Evolutionary conservation across 2,329 filamentous ascomycete genomes (phyloP), one percentile per base, ranked within the genome.

Genomic region (Parafenestella ontariensis): DNA sequence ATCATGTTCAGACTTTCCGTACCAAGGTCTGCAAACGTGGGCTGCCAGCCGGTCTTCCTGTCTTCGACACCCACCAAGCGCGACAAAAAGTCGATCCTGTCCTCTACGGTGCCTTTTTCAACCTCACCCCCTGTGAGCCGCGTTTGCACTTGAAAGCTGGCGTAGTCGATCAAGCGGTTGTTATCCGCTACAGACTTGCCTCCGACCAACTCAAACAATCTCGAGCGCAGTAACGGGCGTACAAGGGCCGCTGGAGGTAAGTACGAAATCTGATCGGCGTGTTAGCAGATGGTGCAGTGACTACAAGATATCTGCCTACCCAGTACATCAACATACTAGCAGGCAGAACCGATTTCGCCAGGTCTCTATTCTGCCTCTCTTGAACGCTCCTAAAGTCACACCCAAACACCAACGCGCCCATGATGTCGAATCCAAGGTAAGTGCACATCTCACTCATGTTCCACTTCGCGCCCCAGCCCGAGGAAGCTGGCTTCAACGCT

Each of bases 341-440:
- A 8, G 67, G 59, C 13, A 68, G 41, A 4, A 68, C 46, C 7
- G 62, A 62, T 8, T 63, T 55, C 10, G 65, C 64, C 13, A 68
- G 44, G 20, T 59, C 43, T 29, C 77, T 62, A 44, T 77, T 70
- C 23, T 66, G 54, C 5, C 63, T 61, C 1, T 67, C 52, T 26
- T 71, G 65, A 21, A 79, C 67, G 62, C 70, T 74, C 39, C 58
- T 53, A 55, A 79, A 75, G 23, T 71, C 59, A 46, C 70, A 67
- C 3, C 74, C 74, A 53, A 77, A 74, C 17, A 70, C 69, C 10
- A 79, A 60, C 24, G 76, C 75, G 10, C 77, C 78, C 74, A 83
- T 81, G 41, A 82, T 73, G 51, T 82, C 80, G 56, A 81, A 78
- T 17, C 76, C 72, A 37, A 81, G 68, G 62, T 73, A 79, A 34